Evolutionary conservation across 495 filamentous ascomycete species (phyloP).

Genomic region (Penicillium lagena): DNA sequence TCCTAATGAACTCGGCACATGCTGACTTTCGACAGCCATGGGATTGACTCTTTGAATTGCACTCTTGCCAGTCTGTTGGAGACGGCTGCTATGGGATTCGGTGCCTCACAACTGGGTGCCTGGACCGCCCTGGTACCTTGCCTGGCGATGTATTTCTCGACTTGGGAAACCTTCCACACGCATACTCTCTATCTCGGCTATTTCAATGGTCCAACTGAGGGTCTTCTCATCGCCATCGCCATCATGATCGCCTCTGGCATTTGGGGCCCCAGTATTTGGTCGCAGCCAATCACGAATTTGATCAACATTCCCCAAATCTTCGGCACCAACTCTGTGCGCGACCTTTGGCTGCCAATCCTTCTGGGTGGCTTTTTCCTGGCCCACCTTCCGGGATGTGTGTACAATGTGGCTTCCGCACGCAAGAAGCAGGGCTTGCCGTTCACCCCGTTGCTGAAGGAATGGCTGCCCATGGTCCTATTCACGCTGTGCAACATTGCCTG

Average conservation of each 20-base stretch:
- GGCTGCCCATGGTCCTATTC: slow-evolving; percentile 85
- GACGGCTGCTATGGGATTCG: slow-evolving; percentile 85
- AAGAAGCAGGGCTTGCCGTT: slow-evolving; percentile 66
- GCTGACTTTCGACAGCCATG: slow-evolving; percentile 57
- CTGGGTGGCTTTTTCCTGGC: slow-evolving; percentile 63
- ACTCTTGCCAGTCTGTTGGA: slow-evolving; percentile 84
- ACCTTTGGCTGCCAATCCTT: slow-evolving; percentile 82
- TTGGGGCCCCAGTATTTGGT: slow-evolving; percentile 87
- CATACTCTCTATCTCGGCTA: slow-evolving; percentile 96
- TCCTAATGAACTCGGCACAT: background rate
- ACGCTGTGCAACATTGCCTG: slow-evolving; percentile 67
- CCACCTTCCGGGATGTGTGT: slow-evolving; percentile 74
- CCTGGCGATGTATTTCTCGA: slow-evolving; percentile 98
- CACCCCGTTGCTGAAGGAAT: slow-evolving; percentile 83
- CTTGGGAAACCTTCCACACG: slow-evolving; percentile 98
- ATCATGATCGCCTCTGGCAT: slow-evolving; percentile 82
- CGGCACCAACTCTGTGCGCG: slow-evolving; percentile 62
- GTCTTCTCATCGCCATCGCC: slow-evolving; percentile 77
- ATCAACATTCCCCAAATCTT: slow-evolving; percentile 55
- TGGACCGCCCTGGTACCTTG: slow-evolving; percentile 89
- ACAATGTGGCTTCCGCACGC: slow-evolving; percentile 76
- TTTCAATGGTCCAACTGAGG: slow-evolving; percentile 96
- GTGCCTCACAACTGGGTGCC: slow-evolving; percentile 71
- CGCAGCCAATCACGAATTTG: slow-evolving; percentile 58
- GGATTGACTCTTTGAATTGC: slow-evolving; percentile 96